Base-by-base conservation (phyloP, 768 basidiomycete genomes). In the Mycena belliarum region DNA sequence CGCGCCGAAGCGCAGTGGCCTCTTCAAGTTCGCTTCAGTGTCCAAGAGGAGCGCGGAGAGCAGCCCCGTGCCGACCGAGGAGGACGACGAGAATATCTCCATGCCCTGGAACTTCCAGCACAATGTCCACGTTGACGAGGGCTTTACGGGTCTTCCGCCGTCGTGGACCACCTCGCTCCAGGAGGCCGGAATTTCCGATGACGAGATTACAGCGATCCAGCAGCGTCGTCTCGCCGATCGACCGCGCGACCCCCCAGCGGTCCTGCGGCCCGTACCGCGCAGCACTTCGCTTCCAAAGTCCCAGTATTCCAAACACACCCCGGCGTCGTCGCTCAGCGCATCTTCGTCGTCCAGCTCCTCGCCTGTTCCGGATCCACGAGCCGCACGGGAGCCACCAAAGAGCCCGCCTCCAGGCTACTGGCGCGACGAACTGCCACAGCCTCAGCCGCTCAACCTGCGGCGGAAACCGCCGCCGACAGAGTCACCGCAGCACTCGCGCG, bases 41-140 rank as follows among this genome's bases (percentile, higher is more conserved):
- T 57, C 72, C 73, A 29, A 70, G 60, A 74, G 61, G 65, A 71
- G 55, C 57, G 52, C 57, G 23, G 64, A 65, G 47, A 52, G 41
- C 50, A 55, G 41, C 55, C 53, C 50, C 40, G 38, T 59, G 51
- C 43, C 37, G 37, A 26, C 33, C 33, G 40, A 40, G 52, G 48
- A 63, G 14, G 82, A 81, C 6, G 88, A 90, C 61, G 82, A 84
- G 18, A 79, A 77, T 24, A 87, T 91, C 41, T 85, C 87, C 0
- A 60, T 75, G 59, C 89, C 89, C 5, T 90, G 85, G 83, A 89
- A 89, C 68, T 89, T 91, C 59, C 86, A 89, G 88, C 89, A 91
- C 67, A 81, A 91, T 65, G 83, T 91, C 32, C 89, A 91, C 66
- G 89, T 91, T 26, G 87, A 91, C 69, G 89, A 90, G 72, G 84